Evolutionary conservation across 768 basidiomycete species (phyloP).

Genomic region (Pleurotus sapidus): DNA sequence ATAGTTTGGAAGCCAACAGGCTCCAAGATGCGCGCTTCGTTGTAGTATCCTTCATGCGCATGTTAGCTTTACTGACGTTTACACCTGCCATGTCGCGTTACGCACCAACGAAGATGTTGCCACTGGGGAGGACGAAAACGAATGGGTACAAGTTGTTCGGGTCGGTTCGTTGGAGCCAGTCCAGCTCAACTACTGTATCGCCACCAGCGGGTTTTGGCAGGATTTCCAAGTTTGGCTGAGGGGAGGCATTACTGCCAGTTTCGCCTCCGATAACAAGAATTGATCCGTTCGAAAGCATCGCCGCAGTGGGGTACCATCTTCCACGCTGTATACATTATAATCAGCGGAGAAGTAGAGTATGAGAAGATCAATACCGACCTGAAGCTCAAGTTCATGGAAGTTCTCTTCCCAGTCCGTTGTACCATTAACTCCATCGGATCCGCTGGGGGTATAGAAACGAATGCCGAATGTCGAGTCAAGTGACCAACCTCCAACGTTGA

Average conservation of each 20-base stretch:
- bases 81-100: neutral
- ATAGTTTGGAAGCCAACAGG: constrained; percentile 63
- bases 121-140: constrained; percentile 67
- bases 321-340: constrained; percentile 36
- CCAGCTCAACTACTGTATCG: constrained; percentile 55
- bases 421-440: constrained; percentile 62
- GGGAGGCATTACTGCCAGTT: constrained; percentile 61
- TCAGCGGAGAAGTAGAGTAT: neutral
- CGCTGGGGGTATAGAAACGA: constrained; percentile 70
- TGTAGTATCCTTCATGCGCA: constrained; percentile 58
- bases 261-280: constrained; percentile 76
- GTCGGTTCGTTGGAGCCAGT: constrained; percentile 69
- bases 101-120: constrained; percentile 67
- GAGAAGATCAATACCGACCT: constrained; percentile 34
- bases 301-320: constrained; percentile 72
- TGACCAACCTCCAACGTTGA: constrained; percentile 73
- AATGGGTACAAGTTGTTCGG: constrained; percentile 84
- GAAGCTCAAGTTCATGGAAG: constrained; percentile 49
- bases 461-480: constrained; percentile 69
- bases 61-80: neutral
- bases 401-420: constrained; percentile 85
- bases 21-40: constrained; percentile 76
- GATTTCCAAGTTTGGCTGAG: constrained; percentile 70
- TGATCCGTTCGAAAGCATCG: constrained; percentile 71
- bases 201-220: constrained; percentile 68